Conservation (phyloP, 495 filamentous ascomycete species). For the Lepidopterella palustris region DNA sequence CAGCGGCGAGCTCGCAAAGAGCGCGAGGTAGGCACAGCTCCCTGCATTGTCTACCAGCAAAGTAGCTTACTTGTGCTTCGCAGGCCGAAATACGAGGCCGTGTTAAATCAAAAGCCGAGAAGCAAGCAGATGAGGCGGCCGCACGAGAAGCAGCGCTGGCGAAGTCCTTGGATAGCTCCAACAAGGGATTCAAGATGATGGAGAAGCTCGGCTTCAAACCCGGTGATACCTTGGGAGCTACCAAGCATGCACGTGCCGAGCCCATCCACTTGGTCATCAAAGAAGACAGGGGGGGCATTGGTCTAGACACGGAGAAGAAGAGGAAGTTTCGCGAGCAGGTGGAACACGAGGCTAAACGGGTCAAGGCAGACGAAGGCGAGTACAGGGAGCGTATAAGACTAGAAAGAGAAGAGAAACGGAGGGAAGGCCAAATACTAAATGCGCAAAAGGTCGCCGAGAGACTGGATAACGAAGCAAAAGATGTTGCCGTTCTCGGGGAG, state of each 20-base stretch:
- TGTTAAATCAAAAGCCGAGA: slow-evolving; percentile 76
- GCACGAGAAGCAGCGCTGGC: slow-evolving; percentile 69
- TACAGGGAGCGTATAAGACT: slow-evolving; percentile 66
- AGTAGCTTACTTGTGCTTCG: neutral
- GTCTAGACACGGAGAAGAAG: slow-evolving; percentile 74
- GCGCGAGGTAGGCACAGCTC: slow-evolving; percentile 42
- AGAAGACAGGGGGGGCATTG: slow-evolving; percentile 78
- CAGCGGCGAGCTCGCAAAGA: slow-evolving; percentile 50
- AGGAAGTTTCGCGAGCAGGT: slow-evolving; percentile 62
- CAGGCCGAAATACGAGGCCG: slow-evolving; percentile 51
- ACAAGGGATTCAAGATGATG: slow-evolving; percentile 94
- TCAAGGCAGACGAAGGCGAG: slow-evolving; percentile 63
- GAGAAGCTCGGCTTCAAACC: slow-evolving; percentile 84
- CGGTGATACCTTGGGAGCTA: slow-evolving; percentile 63
- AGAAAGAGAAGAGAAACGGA: slow-evolving; percentile 64
- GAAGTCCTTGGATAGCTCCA: slow-evolving; percentile 54
- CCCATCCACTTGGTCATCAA: slow-evolving; percentile 66
- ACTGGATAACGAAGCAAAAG: slow-evolving; percentile 50
- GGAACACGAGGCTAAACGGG: slow-evolving; percentile 50
- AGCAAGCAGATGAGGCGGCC: slow-evolving; percentile 58
- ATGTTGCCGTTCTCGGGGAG: slow-evolving; percentile 16
- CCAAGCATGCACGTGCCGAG: slow-evolving; percentile 45
- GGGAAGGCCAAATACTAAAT: slow-evolving; percentile 59
- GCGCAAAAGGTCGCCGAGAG: slow-evolving; percentile 79
- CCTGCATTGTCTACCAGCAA: neutral